These are phyloP conservation scores for Phaeotremella fagi DNA, from an alignment of 768 basidiomycete species.

Conservation along the genomic window DNA sequence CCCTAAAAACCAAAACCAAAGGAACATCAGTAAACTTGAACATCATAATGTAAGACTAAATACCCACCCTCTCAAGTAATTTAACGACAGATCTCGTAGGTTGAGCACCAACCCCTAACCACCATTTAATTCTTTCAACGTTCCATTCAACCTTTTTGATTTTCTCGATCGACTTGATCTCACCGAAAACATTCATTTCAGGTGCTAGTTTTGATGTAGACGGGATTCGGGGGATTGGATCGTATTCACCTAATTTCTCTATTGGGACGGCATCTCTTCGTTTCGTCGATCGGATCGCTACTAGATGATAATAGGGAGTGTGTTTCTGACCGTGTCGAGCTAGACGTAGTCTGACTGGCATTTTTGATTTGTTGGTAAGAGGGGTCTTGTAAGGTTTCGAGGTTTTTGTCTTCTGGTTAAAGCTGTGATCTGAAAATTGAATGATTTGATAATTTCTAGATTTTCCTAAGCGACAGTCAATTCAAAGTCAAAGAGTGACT, in stretches of 20 bases:
- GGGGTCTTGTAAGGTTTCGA: too few species aligned
- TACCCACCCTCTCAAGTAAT: conserved; percentile 64
- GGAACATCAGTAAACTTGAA: background rate
- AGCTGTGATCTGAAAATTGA: too few species aligned
- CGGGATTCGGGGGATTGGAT: conserved; percentile 55
- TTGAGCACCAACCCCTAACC: conserved; percentile 77
- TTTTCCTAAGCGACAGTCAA: too few species aligned
- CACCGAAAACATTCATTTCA: conserved; percentile 49
- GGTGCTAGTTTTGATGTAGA: conserved; percentile 9
- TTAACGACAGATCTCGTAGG: conserved; percentile 73
- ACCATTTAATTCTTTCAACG: conserved; percentile 80
- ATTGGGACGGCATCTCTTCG: conserved; percentile 78
- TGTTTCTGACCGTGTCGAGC: conserved; percentile 74
- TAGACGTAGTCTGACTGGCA: conserved; percentile 81
- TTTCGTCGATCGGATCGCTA: conserved; percentile 68
- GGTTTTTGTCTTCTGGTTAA: too few species aligned
- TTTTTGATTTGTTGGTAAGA: too few species aligned
- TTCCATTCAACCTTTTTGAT: conserved; percentile 82
- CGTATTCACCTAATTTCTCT: conserved; percentile 79
- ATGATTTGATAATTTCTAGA: too few species aligned
- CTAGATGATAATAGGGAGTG: conserved; percentile 73
- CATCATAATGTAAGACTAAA: background rate
- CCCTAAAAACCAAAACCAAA: conserved; percentile 35
- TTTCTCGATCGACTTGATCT: conserved; percentile 48
- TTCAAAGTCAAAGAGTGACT: too few species aligned